Evolutionary conservation across 495 filamentous ascomycete species (phyloP).

Genomic region (Daldinia caldariorum): DNA sequence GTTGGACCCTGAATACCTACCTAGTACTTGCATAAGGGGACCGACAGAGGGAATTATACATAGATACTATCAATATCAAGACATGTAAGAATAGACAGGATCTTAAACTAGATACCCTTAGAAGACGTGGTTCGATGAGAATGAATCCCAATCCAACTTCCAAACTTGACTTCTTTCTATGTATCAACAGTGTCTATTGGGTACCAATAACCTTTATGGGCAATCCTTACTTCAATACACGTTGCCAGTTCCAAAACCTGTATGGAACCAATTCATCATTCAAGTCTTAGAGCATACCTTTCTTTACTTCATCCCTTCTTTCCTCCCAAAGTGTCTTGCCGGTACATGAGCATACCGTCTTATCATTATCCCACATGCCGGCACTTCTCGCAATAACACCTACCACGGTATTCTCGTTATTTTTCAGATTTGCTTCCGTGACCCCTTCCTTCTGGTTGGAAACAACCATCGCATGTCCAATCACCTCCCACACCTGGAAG

Average conservation of each 20-base stretch:
- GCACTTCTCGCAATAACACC: conserved; percentile 95
- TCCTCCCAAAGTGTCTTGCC: conserved; percentile 99
- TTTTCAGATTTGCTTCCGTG: conserved; percentile 61
- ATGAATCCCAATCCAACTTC: background rate
- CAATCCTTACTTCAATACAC: conserved; percentile 10
- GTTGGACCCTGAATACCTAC: conserved; percentile 24
- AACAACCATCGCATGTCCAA: conserved; percentile 88
- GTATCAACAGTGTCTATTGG: conserved; percentile 1
- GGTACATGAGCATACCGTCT: conserved; percentile 92
- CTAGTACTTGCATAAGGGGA: conserved; percentile 18
- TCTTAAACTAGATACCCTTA: background rate
- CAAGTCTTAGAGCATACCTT: conserved; percentile 74
- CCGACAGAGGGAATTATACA: conserved; percentile 3
- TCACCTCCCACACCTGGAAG: conserved; percentile 93
- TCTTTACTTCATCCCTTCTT: conserved; percentile 84
- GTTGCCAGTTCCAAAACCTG: conserved; percentile 16
- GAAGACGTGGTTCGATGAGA: background rate
- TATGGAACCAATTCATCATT: conserved; percentile 16
- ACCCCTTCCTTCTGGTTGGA: conserved; percentile 65
- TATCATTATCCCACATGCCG: conserved; percentile 98
- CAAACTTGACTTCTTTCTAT: background rate
- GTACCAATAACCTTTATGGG: conserved; percentile 13
- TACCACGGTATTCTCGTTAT: conserved; percentile 84
- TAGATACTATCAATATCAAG: background rate
- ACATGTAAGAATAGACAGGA: background rate